A percentile compares a stretch with the other conserved stretches of the same genome.
Conservation (phyloP, 768 basidiomycete genomes). For the Auricularia cornea region DNA sequence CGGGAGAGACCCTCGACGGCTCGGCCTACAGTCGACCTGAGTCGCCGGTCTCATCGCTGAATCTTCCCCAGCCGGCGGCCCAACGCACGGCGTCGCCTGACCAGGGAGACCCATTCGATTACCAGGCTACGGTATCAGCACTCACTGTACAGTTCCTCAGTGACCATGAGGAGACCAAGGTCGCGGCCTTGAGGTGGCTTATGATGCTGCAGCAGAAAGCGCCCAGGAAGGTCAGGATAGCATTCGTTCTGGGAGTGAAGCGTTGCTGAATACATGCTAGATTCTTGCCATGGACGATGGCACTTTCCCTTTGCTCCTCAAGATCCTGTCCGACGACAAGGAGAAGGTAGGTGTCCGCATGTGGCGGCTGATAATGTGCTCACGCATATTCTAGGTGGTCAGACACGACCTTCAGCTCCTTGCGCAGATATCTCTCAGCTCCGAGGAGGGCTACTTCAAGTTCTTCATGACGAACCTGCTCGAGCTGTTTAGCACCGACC, state of each 20-base stretch:
- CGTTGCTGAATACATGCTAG: slow-evolving; percentile 30
- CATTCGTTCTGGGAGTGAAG: background rate
- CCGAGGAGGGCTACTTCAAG: slow-evolving; percentile 93
- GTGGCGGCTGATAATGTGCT: background rate
- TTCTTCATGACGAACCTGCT: slow-evolving; percentile 92
- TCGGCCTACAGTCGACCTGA: slow-evolving; percentile 45
- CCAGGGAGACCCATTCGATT: slow-evolving; percentile 77
- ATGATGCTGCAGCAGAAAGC: slow-evolving; percentile 98
- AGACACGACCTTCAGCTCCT: slow-evolving; percentile 93
- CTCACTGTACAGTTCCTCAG: slow-evolving; percentile 90
- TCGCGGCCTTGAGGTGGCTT: slow-evolving; percentile 94
- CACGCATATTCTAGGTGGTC: slow-evolving; percentile 54
- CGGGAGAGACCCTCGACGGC: background rate
- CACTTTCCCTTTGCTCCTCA: slow-evolving; percentile 90
- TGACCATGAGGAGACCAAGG: slow-evolving; percentile 93
- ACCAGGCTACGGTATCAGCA: slow-evolving; percentile 85
- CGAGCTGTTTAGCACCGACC: slow-evolving; percentile 90
- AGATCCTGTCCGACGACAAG: slow-evolving; percentile 91
- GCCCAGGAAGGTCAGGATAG: slow-evolving; percentile 68
- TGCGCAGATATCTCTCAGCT: slow-evolving; percentile 92
- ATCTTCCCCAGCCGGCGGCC: slow-evolving; percentile 13
- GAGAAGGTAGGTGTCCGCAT: slow-evolving; percentile 81
- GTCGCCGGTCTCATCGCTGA: slow-evolving; percentile 44
- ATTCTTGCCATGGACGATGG: slow-evolving; percentile 95
- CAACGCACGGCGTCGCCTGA: slow-evolving; percentile 11